phyloP scores from a whole-genome alignment of 768 basidiomycete genomes.

The Postia placenta region DNA sequence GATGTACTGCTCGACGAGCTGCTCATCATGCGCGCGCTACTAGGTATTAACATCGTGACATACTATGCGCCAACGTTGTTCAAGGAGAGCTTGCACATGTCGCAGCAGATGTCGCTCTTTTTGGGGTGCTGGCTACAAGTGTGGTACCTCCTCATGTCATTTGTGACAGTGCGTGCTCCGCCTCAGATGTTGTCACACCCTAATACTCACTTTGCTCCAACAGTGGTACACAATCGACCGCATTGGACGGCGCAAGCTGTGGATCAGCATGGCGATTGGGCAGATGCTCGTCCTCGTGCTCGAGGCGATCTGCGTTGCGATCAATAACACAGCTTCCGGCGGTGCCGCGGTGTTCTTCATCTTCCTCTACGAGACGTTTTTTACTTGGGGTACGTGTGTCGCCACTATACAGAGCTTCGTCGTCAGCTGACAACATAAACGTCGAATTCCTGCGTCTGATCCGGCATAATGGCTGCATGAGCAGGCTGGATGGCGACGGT shows the following conservation, averaged over 20 bases:
- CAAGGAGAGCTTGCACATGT: constrained; percentile 36
- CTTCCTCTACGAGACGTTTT: constrained; percentile 28
- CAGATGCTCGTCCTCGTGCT: constrained; percentile 13
- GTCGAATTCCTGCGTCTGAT: background rate
- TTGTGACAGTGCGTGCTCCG: constrained; percentile 20
- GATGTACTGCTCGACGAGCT: background rate
- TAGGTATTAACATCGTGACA: constrained; percentile 8
- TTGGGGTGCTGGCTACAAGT: constrained; percentile 32
- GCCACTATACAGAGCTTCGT: background rate
- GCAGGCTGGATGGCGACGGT: constrained; percentile 9
- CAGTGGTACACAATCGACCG: constrained; percentile 25
- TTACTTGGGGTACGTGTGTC: constrained; percentile 32
- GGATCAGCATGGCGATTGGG: constrained; percentile 33
- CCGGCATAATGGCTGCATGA: background rate
- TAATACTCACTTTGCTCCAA: background rate
- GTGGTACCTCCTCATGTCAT: constrained; percentile 36
- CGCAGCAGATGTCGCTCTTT: constrained; percentile 33
- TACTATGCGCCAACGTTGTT: constrained; percentile 36
- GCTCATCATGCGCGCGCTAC: background rate
- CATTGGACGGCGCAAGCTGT: constrained; percentile 30
- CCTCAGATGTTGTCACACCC: constrained; percentile 30
- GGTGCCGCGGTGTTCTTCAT: constrained; percentile 28
- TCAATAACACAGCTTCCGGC: background rate
- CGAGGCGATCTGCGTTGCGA: constrained; percentile 4
- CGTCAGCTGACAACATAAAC: background rate